Base-by-base conservation (phyloP, 768 basidiomycete genomes). In the Tricholoma flavovirens region DNA sequence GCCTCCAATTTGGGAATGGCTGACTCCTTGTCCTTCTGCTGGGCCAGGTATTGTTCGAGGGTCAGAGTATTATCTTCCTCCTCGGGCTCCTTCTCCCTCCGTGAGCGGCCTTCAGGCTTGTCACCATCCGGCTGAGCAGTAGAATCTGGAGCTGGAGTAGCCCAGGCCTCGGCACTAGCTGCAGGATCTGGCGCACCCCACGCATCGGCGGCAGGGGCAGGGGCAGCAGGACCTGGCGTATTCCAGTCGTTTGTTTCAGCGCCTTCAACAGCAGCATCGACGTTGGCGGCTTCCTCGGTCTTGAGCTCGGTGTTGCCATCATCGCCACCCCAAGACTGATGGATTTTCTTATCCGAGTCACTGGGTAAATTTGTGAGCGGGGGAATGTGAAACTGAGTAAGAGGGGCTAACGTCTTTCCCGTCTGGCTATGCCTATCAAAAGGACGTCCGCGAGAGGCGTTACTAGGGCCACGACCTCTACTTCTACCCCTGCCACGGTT, bases 1-100 rank as follows among this genome's bases (percentile, higher is more conserved):
- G 71, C 72, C 70, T 94, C 92, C 67, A 93, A 81, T 75, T 93
- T 91, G 66, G 88, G 90, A 46, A 93, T 71, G 65, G 71, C 66
- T 45, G 77, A 60, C 1, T 81, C 80, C 66, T 78, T 80, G 60
- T 86, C 85, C 70, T 82, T 84, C 71, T 88, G 77, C 73, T 92
- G 84, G 62, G 92, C 88, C 58, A 90, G 78, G 77, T 94, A 98
- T 69, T 98, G 88, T 51, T 97, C 95, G 67, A 94, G 81, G 40
- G 95, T 95, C 66, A 97, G 82, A 43, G 91, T 93, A 73, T 93
- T 91, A 72, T 95, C 93, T 69, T 93, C 90, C 67, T 94, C 92
- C 63, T 94, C 93, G 17, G 72, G 75, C 66, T 90, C 86, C 15
- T 78, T 74, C 53, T 85, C 82, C 62, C 72, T 79, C 67, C 78